phyloP scores from a whole-genome alignment of 2,329 filamentous ascomycete species.

The Diaporthe sp. region DNA sequence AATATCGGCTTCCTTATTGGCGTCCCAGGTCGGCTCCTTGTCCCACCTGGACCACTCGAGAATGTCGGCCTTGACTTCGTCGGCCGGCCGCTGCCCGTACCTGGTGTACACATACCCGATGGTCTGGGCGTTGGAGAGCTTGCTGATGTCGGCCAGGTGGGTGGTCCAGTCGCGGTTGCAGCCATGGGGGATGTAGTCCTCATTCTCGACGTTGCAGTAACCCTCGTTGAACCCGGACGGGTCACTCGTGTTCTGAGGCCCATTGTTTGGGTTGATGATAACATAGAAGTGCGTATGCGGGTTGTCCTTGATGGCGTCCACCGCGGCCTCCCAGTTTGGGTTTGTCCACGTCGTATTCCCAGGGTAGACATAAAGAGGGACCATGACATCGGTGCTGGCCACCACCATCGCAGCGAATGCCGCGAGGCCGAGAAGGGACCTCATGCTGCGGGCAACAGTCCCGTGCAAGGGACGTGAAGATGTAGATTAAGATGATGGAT shows the following conservation, averaged over 20 bases:
- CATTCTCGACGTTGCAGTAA: constrained; percentile 38
- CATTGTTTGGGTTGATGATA: constrained; percentile 42
- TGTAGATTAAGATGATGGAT: background rate
- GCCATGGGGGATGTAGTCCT: constrained; percentile 40
- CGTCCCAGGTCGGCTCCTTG: constrained; percentile 35
- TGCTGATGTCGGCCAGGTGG: constrained; percentile 39
- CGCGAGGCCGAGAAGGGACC: constrained; percentile 23
- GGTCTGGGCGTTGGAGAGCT: constrained; percentile 41
- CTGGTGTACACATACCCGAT: constrained; percentile 41
- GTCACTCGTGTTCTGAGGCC: constrained; percentile 39
- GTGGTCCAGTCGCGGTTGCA: constrained; percentile 44
- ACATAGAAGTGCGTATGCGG: constrained; percentile 41
- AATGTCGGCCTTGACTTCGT: constrained; percentile 37
- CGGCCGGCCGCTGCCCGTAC: constrained; percentile 35
- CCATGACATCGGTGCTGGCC: constrained; percentile 38
- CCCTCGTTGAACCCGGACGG: constrained; percentile 37
- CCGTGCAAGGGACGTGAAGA: background rate
- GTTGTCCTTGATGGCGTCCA: constrained; percentile 39
- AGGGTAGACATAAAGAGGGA: constrained; percentile 41
- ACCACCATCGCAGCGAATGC: constrained; percentile 33
- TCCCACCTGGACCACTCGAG: constrained; percentile 41
- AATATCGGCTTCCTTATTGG: constrained; percentile 38
- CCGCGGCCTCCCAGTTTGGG: constrained; percentile 38
- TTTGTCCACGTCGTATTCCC: constrained; percentile 40
- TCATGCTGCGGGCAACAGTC: constrained; percentile 26